Base-by-base conservation (phyloP, 441 rosid species). In the Gossypium schwendimanii region DNA sequence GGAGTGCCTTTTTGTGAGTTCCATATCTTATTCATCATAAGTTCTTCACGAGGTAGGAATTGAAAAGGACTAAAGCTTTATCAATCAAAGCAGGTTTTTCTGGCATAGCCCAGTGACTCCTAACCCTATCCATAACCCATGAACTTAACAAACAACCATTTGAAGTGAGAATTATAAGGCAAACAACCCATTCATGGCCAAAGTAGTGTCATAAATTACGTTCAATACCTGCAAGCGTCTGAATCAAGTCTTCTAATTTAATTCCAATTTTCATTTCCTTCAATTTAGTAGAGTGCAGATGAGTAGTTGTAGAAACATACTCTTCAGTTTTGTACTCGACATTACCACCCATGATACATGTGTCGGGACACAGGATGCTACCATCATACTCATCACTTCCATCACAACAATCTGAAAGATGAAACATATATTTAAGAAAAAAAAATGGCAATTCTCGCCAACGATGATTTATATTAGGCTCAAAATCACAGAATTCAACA, bases 371-470 rank as follows among this genome's bases (percentile, higher is more conserved):
- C 21, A 2, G 70, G 72, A 84, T 55, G 18, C 79, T 82, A 70
- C 88, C 72, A 23, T 83, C 88, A 44, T 94, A 85, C 84, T 94
- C 98, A 68, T 92, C 98, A 41, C 97, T 92, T 84, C 98, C 98
- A 75, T 94, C 98, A 57, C 98, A 94, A 75, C 96, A 94, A 82
- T 94, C 97, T 92, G 79, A 75, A 73, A 59, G 71, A 50, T 54
- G 55, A 72, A 20, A 52, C 63, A 75, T 44, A 64, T 8, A 49
- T 3, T 49, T 49, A 4, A 33, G 23, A 17, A 52, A 39, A 17
- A 64, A 76, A 64, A 70, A 14, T 9, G 3, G 36, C 31, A 58
- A 44, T 33, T 31, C 57, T 41, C 14, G 11, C n/a, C 49, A 26
- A 24, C 17, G 3, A 24, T 57, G 61, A 17, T 7, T 20, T 14